Evolutionary conservation across 805 yeast genomes (phyloP).

Genomic region (Myxozyma sirexii): DNA sequence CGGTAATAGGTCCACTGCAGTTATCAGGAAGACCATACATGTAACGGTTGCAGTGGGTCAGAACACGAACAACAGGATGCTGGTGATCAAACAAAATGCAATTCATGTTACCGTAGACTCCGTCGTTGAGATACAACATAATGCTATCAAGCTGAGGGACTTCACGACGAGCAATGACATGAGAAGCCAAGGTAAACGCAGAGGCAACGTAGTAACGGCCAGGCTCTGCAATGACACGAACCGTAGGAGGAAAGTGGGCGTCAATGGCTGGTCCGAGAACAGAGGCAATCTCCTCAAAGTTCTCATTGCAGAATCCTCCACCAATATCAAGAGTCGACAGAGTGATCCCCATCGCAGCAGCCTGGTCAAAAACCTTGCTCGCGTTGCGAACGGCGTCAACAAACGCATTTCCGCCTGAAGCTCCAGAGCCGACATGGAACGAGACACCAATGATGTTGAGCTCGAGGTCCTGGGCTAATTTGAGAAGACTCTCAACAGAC

Average conservation of each 20-base stretch:
- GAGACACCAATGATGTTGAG: slow-evolving; percentile 81
- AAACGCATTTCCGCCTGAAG: slow-evolving; percentile 68
- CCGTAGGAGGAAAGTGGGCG: slow-evolving; percentile 59
- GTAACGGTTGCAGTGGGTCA: slow-evolving; percentile 57
- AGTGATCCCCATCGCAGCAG: slow-evolving; percentile 49
- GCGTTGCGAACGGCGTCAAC: slow-evolving; percentile 74
- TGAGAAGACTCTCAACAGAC: slow-evolving; percentile 58
- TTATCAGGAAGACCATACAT: slow-evolving; percentile 36
- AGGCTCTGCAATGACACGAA: slow-evolving; percentile 81
- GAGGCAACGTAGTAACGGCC: slow-evolving; percentile 87
- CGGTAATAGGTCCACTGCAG: slow-evolving; percentile 35
- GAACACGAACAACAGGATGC: slow-evolving; percentile 67
- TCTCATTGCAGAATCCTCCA: slow-evolving; percentile 77
- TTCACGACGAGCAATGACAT: slow-evolving; percentile 82
- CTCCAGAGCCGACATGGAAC: slow-evolving; percentile 96
- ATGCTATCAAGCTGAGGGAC: slow-evolving; percentile 47
- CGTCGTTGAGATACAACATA: slow-evolving; percentile 90
- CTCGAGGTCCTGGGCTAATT: slow-evolving; percentile 60
- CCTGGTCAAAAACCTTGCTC: slow-evolving; percentile 65
- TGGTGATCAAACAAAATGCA: slow-evolving; percentile 94
- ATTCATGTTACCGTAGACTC: slow-evolving; percentile 93
- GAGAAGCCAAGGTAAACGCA: slow-evolving; percentile 81
- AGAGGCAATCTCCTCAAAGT: slow-evolving; percentile 60
- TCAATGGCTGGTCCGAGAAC: slow-evolving; percentile 61
- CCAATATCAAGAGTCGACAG: slow-evolving; percentile 79